These are phyloP conservation scores for Penicillium freii DNA, from an alignment of 2,329 filamentous ascomycete species.

Conservation along the genomic window DNA sequence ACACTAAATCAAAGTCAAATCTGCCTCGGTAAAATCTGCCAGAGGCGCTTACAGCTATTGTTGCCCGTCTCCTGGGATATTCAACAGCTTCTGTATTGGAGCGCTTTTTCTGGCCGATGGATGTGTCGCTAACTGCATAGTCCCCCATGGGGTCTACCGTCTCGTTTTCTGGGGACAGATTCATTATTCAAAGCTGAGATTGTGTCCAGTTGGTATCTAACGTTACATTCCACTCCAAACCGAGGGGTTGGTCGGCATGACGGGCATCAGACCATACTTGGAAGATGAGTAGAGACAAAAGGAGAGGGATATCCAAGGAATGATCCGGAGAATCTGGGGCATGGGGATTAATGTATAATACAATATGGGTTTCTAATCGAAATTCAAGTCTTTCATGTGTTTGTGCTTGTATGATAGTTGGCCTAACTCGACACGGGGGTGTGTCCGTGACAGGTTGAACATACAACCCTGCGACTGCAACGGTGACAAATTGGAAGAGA, in stretches of 20 bases:
- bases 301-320: not conserved
- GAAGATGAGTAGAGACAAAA: not conserved
- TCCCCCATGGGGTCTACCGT: slow-evolving; percentile 6
- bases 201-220: not conserved
- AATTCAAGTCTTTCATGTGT: not conserved
- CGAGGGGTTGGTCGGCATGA: not conserved
- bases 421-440: not conserved
- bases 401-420: not conserved
- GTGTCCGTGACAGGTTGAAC: not conserved
- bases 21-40: not conserved
- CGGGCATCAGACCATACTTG: slow-evolving; percentile 6
- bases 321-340: not conserved
- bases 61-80: slow-evolving; percentile 35
- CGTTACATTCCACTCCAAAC: slow-evolving; percentile 1
- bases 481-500: not conserved
- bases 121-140: slow-evolving; percentile 15
- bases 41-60: slow-evolving; percentile 31
- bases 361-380: not conserved
- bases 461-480: not conserved
- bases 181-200: not conserved
- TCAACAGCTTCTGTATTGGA: slow-evolving; percentile 31
- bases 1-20: slow-evolving; percentile 52
- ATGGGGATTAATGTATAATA: not conserved
- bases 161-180: slow-evolving; percentile 6
- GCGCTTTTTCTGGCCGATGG: slow-evolving; percentile 28